Evolutionary conservation across 192 early-diverging fungal genomes (phyloP).

Genomic region (Jimgerdemannia lactiflua): DNA sequence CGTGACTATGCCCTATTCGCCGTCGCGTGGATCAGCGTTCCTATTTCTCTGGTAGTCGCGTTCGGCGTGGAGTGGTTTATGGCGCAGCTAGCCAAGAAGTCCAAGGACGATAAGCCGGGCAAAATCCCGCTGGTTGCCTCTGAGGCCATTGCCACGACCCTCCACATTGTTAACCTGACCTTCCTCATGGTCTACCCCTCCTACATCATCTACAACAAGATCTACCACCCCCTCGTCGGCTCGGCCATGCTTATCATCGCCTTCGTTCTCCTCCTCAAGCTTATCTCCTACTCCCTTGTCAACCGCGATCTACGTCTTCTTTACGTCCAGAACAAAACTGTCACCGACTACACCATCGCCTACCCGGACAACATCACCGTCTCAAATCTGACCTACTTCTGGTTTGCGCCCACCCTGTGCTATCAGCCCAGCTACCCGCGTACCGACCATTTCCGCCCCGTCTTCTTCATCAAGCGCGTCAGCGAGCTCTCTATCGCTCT

Average conservation of each 20-base stretch:
- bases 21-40: constrained; percentile 44
- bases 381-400: constrained; percentile 69
- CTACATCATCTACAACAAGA: constrained; percentile 61
- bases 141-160: constrained; percentile 18
- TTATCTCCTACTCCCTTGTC: constrained; percentile 74
- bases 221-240: constrained; percentile 69
- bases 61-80: constrained; percentile 59
- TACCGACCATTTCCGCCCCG: constrained; percentile 56
- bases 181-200: constrained; percentile 58
- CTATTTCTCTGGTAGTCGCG: constrained; percentile 54
- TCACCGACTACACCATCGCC: constrained; percentile 45
- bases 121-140: constrained; percentile 7
- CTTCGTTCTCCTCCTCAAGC: constrained; percentile 76
- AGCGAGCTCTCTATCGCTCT: constrained; percentile 63
- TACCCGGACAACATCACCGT: constrained; percentile 76
- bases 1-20: constrained; percentile 54
- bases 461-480: constrained; percentile 78
- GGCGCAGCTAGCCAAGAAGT: constrained; percentile 17
- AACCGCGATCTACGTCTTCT: constrained; percentile 68
- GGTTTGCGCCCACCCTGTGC: constrained; percentile 79
- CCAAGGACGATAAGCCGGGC: constrained; percentile 21
- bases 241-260: constrained; percentile 57
- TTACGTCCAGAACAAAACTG: constrained; percentile 27
- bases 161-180: constrained; percentile 53
- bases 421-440: constrained; percentile 87